Percentiles rank a stretch among this genome's conserved stretches.
These are phyloP conservation scores for Xerocomus nothofagi DNA, from an alignment of 1,284 basidiomycete genomes.

Conservation along the genomic window DNA sequence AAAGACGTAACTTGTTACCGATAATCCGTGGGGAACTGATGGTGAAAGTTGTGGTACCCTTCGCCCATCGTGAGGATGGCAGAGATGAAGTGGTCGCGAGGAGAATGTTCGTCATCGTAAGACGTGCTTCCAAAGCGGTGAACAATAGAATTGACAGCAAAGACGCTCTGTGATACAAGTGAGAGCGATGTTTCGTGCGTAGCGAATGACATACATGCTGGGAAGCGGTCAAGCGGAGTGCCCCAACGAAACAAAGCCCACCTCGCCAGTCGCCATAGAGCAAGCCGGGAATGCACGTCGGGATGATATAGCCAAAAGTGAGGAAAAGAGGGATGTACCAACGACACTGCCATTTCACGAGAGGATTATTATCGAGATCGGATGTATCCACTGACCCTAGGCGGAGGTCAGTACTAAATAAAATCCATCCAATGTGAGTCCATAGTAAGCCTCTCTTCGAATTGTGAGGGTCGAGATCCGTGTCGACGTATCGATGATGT, in stretches of 20 bases:
- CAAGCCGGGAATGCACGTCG: constrained; percentile 73
- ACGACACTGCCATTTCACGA: constrained; percentile 84
- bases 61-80: constrained; percentile 88
- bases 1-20: constrained; percentile 20
- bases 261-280: constrained; percentile 84
- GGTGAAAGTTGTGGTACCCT: constrained; percentile 93
- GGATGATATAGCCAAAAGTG: constrained; percentile 71
- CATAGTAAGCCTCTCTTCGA: constrained; percentile 79
- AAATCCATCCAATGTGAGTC: constrained; percentile 90
- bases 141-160: constrained; percentile 90
- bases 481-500: constrained; percentile 90
- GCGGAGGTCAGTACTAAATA: constrained; percentile 76
- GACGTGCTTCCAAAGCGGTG: constrained; percentile 84
- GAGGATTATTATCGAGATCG: constrained; percentile 73
- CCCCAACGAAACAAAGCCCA: constrained; percentile 77
- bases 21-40: constrained; percentile 73
- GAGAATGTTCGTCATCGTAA: constrained; percentile 84
- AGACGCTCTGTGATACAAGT: constrained; percentile 62
- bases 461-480: constrained; percentile 88
- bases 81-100: constrained; percentile 82
- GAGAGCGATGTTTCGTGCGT: constrained; percentile 5
- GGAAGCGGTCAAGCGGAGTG: constrained; percentile 62
- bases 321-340: constrained; percentile 69
- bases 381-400: constrained; percentile 79
- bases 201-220: constrained; percentile 70